Conservation (phyloP, 2,329 filamentous ascomycete species). For the Colletotrichum gigasporum region DNA sequence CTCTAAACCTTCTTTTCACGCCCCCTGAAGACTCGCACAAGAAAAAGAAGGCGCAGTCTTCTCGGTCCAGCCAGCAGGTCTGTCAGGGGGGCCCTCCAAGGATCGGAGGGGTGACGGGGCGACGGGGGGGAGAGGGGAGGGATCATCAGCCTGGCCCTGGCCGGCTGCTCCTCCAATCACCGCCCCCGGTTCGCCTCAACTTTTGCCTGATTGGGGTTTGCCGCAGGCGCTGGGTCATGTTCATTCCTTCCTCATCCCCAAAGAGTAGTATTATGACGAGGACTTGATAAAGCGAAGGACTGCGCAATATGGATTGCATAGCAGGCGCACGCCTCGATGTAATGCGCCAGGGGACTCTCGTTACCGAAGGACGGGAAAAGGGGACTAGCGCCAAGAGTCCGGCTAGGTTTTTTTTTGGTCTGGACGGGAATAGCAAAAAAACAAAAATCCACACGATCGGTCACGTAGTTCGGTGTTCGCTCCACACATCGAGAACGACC, state of each 20-base stretch:
- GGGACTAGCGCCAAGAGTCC: no score
- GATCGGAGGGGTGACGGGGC: neutral
- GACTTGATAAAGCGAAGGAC: neutral
- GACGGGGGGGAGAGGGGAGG: neutral
- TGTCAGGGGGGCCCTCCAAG: no score
- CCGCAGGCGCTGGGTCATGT: constrained; percentile 89
- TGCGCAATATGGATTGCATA: no score
- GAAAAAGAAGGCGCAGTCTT: neutral
- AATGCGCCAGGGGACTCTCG: no score
- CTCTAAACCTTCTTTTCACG: constrained; percentile 28
- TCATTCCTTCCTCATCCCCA: constrained; percentile 70
- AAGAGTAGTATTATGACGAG: neutral
- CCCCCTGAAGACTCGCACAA: neutral
- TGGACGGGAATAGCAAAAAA: neutral
- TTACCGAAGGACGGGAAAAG: no score
- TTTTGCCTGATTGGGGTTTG: constrained; percentile 53
- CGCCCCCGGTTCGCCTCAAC: constrained; percentile 8
- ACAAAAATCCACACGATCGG: neutral
- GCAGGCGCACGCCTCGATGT: no score
- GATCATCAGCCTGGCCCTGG: neutral
- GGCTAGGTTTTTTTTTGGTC: no score
- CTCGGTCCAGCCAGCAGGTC: no score
- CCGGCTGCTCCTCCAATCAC: constrained; percentile 19
- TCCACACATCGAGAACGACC: no score
- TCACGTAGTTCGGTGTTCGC: no score